A percentile compares a stretch with the other conserved stretches of the same genome.
Evolutionary conservation across 2,329 filamentous ascomycete species (phyloP).

Genomic region (Trichoderma sp.): DNA sequence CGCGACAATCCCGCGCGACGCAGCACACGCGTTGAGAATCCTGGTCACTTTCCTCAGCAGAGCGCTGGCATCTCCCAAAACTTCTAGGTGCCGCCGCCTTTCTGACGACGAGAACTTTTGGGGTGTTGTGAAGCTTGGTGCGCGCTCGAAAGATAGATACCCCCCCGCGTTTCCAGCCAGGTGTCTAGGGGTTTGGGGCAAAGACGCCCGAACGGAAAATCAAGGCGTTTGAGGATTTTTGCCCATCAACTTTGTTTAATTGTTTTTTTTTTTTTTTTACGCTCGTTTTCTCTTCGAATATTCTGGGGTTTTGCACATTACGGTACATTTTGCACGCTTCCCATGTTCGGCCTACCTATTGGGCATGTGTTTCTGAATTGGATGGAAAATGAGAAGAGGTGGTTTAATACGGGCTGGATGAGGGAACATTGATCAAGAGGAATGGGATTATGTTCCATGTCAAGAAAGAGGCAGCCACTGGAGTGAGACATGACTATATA

Average conservation of each 20-base stretch:
- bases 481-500: background rate
- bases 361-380: background rate
- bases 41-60: slow-evolving; percentile 85
- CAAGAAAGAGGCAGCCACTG: background rate
- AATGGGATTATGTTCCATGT: background rate
- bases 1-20: slow-evolving; percentile 88
- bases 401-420: slow-evolving; percentile 10
- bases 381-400: background rate
- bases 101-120: slow-evolving; percentile 7
- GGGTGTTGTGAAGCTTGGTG: slow-evolving; percentile 15
- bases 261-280: background rate
- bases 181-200: slow-evolving; percentile 5
- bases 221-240: slow-evolving; percentile 22
- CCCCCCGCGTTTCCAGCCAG: slow-evolving; percentile 6
- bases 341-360: background rate
- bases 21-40: slow-evolving; percentile 93
- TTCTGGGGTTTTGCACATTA: slow-evolving; percentile 16
- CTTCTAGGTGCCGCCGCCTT: slow-evolving; percentile 61
- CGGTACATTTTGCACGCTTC: background rate
- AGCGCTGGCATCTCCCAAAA: slow-evolving; percentile 96
- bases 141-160: slow-evolving; percentile 23
- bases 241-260: background rate
- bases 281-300: background rate
- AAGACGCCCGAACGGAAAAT: slow-evolving; percentile 11
- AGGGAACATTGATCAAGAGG: background rate